Base-by-base conservation (phyloP, 305 asterid genomes). In the Andrographis paniculata region DNA sequence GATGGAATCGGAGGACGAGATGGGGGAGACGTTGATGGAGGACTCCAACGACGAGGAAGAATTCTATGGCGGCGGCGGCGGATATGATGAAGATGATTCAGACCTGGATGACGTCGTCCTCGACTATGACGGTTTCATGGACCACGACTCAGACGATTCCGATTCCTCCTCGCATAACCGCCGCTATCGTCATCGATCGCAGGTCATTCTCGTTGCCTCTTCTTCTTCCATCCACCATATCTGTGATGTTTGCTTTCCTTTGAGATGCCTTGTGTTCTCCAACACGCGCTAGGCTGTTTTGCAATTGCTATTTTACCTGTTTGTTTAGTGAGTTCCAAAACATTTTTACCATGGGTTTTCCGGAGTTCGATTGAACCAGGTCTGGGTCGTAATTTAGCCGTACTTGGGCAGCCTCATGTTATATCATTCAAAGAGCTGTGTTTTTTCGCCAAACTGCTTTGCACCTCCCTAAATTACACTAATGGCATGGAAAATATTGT, bases 121-220 rank as follows among this genome's bases (percentile, higher is more conserved):
- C 69, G 83, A 83, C 59, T 77, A 77, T 42, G 88, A 74, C 38
- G 82, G 78, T 14, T 85, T 82, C 62, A 68, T 74, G 50, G 95
- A 79, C 63, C 71, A 75, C 20, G 95, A 77, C 48, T 75, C 91
- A 0, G 94, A 79, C 60, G 91, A 85, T 62, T 75, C 80, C 24
- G 94, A 79, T 65, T 52, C 72, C 51, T 55, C 78, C 33, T 50
- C 76, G 27, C 60, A 60, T 48, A 57, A 40, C 48, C 43, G 31
- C 21, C 45, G 46, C 52, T 50, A 60, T 50, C 66, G 65, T 55
- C 66, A 53, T 50, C 93, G 92, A 54, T 77, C 82, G 17, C 86
- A 73, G 95, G 95, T 86, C 55, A 19, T 41, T 47, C 45, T 56
- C 42, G 14, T 33, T 30, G 2, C 21, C n/a, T n/a, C n/a, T n/a